Evolutionary conservation across 768 basidiomycete genomes (phyloP), one percentile per base, ranked within the genome.

Genomic region (Boletus reticuloceps): DNA sequence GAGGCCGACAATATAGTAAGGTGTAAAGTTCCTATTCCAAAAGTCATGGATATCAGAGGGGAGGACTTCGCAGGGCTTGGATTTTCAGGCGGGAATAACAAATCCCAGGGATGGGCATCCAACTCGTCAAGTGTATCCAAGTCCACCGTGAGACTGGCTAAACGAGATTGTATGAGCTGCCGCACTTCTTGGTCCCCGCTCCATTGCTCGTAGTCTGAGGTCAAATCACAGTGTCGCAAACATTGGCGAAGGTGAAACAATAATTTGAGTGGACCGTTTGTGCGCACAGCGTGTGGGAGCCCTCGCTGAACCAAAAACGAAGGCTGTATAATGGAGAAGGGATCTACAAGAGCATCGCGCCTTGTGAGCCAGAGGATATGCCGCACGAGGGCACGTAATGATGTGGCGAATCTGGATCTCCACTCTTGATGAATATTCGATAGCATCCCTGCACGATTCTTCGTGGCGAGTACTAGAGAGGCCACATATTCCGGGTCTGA

Each of bases 281-380:
- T 80, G 25, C 94, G 88, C 47, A 92, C 67, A 36, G 76, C 66
- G 44, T 87, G 81, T 9, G 90, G 87, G 10, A 78, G 69, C 6
- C 91, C 91, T 43, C 77, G 82, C 65, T 91, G 91, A 25, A 94
- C 82, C 34, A 95, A 78, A 65, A 83, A 91, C 3, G 91, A 93
- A 7, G 91, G 89, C 46, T 93, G 90, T 31, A 85, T 90, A 32
- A 89, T 83, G 20, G 92, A 93, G 14, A 91, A 75, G 9, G 90
- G 88, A 65, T 94, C 89, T 8, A 89, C 76, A 29, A 83, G 71
- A 4, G 81, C 65, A 22, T 77, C 71, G 31, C 79, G 71, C 29
- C 73, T 71, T n/a, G 85, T 83, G 49, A 72, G 72, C 54, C 71
- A 66, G 48, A 90, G 73, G 47, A 88, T 77, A 41, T 74, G 71